Evolutionary conservation across 768 basidiomycete species (phyloP), one percentile per base, ranked within the genome.

Genomic region (Tricholoma sp.): DNA sequence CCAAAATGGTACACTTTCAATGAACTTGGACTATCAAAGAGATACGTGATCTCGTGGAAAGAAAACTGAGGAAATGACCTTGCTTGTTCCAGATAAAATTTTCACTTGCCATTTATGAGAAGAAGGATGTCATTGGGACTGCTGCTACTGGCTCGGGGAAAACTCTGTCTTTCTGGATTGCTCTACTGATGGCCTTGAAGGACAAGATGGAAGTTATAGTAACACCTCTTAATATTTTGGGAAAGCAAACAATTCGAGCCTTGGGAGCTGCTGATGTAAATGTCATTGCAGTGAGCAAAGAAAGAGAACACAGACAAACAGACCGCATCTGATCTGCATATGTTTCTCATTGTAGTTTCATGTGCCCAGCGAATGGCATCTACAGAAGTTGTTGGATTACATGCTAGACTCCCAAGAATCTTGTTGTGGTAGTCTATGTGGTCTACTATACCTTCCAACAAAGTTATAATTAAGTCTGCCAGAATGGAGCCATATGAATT

Each of bases 71-170:
- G 7, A 55, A 55, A 37, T 29, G 19, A 7, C 54, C 54, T 9
- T 61, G 60, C 52, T 60, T 52, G 59, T 39, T 49, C n/a, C 56
- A 57, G 29, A 50, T 60, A 12, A 53, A 60, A 39, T 39, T 58
- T 24, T 19, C 43, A 12, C 53, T 58, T 1, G 52, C 46, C 7
- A 21, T 59, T 1, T 35, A 47, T 35, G 50, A 19, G 10, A 52
- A 46, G n/a, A 59, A 59, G 7, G 57, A 61, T 57, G 57, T 58
- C n/a, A 47, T 61, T 39, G 50, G 31, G 32, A 52, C 41, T 22
- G 57, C 60, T 37, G 47, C 56, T 12, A 45, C 39, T n/a, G 11
- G 41, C 41, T 43, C 18, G 12, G 41, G 41, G 18, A 43, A 43
- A 43, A 41, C 41, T 43, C 41, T 43, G 27, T 43, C 53, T 16